These are phyloP conservation scores for Sinapis alba DNA, from an alignment of 441 rosid species.

Conservation along the genomic window DNA sequence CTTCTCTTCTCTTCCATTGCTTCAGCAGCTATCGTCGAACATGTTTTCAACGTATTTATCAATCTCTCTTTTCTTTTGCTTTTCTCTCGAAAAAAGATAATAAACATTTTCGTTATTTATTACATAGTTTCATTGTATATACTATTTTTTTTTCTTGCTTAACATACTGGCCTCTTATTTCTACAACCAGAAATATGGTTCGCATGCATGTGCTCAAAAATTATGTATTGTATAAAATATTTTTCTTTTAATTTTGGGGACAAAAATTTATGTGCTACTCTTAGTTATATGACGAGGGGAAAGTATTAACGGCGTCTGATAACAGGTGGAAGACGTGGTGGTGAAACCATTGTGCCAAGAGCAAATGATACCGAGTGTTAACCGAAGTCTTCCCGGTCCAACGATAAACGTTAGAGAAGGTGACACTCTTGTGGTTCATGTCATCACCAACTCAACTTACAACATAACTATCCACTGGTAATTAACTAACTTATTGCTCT, in stretches of 20 bases:
- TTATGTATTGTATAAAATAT: too few species aligned
- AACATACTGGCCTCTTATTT: too few species aligned
- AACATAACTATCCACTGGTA: slow-evolving; percentile 77
- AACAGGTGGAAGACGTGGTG: slow-evolving; percentile 16
- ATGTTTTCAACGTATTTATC: slow-evolving; percentile 55
- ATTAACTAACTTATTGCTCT: not conserved
- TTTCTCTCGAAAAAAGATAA: not conserved
- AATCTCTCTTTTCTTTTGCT: not conserved
- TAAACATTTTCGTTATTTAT: not conserved
- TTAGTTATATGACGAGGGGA: not conserved
- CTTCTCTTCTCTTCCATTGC: slow-evolving; percentile 46
- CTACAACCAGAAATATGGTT: too few species aligned
- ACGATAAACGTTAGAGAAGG: slow-evolving; percentile 65
- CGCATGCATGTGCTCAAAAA: too few species aligned
- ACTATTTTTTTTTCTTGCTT: too few species aligned
- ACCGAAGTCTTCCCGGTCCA: slow-evolving; percentile 73
- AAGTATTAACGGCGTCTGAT: not conserved
- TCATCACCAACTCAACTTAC: slow-evolving; percentile 61
- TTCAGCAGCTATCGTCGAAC: slow-evolving; percentile 63
- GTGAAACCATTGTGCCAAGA: slow-evolving; percentile 37
- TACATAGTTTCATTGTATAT: not conserved
- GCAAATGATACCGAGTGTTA: slow-evolving; percentile 46
- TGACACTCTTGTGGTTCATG: slow-evolving; percentile 60
- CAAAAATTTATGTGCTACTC: not conserved
- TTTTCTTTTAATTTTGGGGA: not conserved